Evolutionary conservation across 805 yeast species (phyloP).

Genomic region (Hanseniaspora hatyaiensis): DNA sequence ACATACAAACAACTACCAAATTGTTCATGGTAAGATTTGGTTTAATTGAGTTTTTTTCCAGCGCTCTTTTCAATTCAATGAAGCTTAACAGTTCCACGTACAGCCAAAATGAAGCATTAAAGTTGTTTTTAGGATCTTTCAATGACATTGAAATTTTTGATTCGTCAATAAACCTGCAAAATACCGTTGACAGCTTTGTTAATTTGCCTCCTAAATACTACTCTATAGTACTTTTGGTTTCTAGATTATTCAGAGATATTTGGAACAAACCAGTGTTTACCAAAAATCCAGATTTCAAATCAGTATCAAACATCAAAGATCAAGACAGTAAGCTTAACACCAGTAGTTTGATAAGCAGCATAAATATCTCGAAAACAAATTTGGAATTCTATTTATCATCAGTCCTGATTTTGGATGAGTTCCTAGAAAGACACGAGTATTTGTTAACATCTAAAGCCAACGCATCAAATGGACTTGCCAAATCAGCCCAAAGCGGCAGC

Average conservation of each 20-base stretch:
- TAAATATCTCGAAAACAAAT: slow-evolving; percentile 31
- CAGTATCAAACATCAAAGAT: slow-evolving; percentile 18
- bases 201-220: slow-evolving; percentile 82
- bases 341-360: slow-evolving; percentile 25
- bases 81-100: slow-evolving; percentile 51
- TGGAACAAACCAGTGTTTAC: slow-evolving; percentile 68
- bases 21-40: slow-evolving; percentile 72
- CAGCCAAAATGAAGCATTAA: slow-evolving; percentile 35
- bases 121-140: slow-evolving; percentile 29
- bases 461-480: slow-evolving; percentile 36
- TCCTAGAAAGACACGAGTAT: slow-evolving; percentile 54
- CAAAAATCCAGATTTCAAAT: slow-evolving; percentile 23
- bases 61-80: slow-evolving; percentile 74
- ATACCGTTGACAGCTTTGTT: slow-evolving; percentile 41
- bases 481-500: no score
- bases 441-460: slow-evolving; percentile 25
- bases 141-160: slow-evolving; percentile 6
- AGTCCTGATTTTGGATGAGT: slow-evolving; percentile 54
- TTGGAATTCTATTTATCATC: slow-evolving; percentile 64
- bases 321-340: slow-evolving; percentile 29
- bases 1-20: slow-evolving; percentile 31
- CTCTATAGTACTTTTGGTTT: slow-evolving; percentile 67
- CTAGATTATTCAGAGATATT: slow-evolving; percentile 64
- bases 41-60: slow-evolving; percentile 77
- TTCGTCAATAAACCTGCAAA: no score